Evolutionary conservation across 805 yeast genomes (phyloP).

Genomic region (Candida sithepensis): DNA sequence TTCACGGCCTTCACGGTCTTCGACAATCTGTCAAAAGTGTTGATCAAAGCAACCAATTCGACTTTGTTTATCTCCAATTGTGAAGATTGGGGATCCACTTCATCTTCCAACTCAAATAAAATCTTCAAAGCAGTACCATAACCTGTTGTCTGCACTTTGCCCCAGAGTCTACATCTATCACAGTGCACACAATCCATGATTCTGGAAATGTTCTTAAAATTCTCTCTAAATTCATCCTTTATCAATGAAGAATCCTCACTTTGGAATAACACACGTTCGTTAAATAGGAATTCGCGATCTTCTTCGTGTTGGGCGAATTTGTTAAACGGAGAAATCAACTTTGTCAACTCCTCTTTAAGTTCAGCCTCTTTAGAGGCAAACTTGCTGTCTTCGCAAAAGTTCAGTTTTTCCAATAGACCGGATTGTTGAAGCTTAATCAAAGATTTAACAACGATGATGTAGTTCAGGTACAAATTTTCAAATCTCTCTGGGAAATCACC

Average conservation of each 20-base stretch:
- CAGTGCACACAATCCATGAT: slow-evolving; percentile 99
- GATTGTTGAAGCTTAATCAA: slow-evolving; percentile 51
- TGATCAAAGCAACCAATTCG: slow-evolving; percentile 85
- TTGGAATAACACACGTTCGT: slow-evolving; percentile 45
- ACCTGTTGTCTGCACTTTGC: slow-evolving; percentile 94
- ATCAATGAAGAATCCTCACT: slow-evolving; percentile 47
- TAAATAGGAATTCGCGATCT: slow-evolving; percentile 32
- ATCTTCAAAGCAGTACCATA: slow-evolving; percentile 95
- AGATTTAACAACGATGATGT: slow-evolving; percentile 81
- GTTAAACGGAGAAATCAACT: slow-evolving; percentile 28
- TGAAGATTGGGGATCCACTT: slow-evolving; percentile 26
- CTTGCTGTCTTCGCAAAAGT: slow-evolving; percentile 26
- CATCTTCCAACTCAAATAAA: slow-evolving; percentile 69
- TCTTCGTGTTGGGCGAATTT: slow-evolving; percentile 17
- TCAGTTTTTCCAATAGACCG: slow-evolving; percentile 26
- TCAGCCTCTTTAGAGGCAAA: slow-evolving; percentile 29
- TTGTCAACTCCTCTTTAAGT: slow-evolving; percentile 28
- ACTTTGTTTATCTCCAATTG: slow-evolving; percentile 52
- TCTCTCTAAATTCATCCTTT: slow-evolving; percentile 80
- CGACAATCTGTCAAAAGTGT: slow-evolving; percentile 89
- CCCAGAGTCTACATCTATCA: slow-evolving; percentile 97
- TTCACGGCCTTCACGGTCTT: slow-evolving; percentile 75
- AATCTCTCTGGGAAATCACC: slow-evolving; percentile 88
- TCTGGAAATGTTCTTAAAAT: slow-evolving; percentile 85
- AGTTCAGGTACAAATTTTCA: slow-evolving; percentile 87